Evolutionary conservation across 768 basidiomycete species (phyloP).

Genomic region (Porpolomopsis calyptriformis): DNA sequence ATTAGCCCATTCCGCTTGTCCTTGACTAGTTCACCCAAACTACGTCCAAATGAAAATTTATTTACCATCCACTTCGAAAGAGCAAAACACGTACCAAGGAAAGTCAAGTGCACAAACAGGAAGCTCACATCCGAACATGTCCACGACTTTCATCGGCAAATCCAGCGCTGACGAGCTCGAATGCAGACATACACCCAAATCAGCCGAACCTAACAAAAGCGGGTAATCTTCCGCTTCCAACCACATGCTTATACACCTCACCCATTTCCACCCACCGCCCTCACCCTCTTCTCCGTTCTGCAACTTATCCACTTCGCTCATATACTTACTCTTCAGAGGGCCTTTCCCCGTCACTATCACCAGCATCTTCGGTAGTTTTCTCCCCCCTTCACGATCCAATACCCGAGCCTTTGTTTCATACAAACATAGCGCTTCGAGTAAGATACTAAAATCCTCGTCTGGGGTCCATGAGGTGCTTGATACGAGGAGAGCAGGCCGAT

Average conservation of each 20-base stretch:
- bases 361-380: slow-evolving; percentile 59
- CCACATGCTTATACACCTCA: slow-evolving; percentile 77
- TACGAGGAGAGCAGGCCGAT: slow-evolving; percentile 78
- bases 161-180: slow-evolving; percentile 84
- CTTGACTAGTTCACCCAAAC: slow-evolving; percentile 79
- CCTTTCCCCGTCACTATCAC: slow-evolving; percentile 90
- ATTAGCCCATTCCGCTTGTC: slow-evolving; percentile 75
- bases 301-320: slow-evolving; percentile 49
- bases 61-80: neutral
- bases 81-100: slow-evolving; percentile 48
- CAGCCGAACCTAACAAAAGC: slow-evolving; percentile 74
- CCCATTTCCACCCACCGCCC: slow-evolving; percentile 55
- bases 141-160: slow-evolving; percentile 97
- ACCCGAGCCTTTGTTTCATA: slow-evolving; percentile 56
- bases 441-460: slow-evolving; percentile 87
- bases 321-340: slow-evolving; percentile 62
- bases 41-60: slow-evolving; percentile 21
- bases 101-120: slow-evolving; percentile 90
- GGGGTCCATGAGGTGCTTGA: slow-evolving; percentile 96
- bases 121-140: slow-evolving; percentile 96
- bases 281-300: slow-evolving; percentile 23
- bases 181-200: slow-evolving; percentile 87
- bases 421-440: slow-evolving; percentile 58
- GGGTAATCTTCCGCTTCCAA: slow-evolving; percentile 88
- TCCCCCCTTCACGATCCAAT: slow-evolving; percentile 10